These are phyloP conservation scores for Xylaria multiplex DNA, from an alignment of 2,329 filamentous ascomycete genomes.

Conservation along the genomic window DNA sequence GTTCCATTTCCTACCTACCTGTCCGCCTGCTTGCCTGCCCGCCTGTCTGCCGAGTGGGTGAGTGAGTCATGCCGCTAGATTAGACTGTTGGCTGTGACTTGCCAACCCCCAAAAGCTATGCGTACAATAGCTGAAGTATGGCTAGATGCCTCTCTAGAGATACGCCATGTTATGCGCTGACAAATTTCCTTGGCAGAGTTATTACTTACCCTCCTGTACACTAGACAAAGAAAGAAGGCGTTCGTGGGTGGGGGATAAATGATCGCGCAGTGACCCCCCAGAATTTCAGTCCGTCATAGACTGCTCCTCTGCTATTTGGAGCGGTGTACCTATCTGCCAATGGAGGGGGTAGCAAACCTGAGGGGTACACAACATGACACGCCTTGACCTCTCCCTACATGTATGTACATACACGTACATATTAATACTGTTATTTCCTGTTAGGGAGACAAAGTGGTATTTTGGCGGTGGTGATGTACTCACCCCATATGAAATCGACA, in stretches of 20 bases:
- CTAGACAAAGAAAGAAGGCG: too few species aligned
- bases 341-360: conserved; percentile 5
- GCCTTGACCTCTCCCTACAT: conserved; percentile 19
- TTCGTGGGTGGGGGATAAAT: conserved; percentile 7
- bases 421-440: neutral
- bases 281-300: conserved; percentile 5
- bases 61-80: conserved; percentile 2
- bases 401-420: neutral
- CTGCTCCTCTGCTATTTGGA: conserved; percentile 1
- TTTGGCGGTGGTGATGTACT: conserved; percentile 8
- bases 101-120: neutral
- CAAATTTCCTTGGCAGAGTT: neutral
- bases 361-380: conserved; percentile 17
- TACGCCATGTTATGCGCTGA: neutral
- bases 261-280: conserved; percentile 12
- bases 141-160: neutral
- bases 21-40: too few species aligned
- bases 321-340: conserved; percentile 21
- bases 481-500: conserved; percentile 11
- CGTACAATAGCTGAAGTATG: neutral
- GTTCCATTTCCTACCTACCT: conserved; percentile 1
- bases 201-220: neutral
- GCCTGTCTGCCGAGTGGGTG: neutral
- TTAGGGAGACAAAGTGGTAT: conserved; percentile 1
- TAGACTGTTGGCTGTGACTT: neutral